Evolutionary conservation across 163 green algal genomes (phyloP).

Genomic region (Chloromonas sp.): DNA sequence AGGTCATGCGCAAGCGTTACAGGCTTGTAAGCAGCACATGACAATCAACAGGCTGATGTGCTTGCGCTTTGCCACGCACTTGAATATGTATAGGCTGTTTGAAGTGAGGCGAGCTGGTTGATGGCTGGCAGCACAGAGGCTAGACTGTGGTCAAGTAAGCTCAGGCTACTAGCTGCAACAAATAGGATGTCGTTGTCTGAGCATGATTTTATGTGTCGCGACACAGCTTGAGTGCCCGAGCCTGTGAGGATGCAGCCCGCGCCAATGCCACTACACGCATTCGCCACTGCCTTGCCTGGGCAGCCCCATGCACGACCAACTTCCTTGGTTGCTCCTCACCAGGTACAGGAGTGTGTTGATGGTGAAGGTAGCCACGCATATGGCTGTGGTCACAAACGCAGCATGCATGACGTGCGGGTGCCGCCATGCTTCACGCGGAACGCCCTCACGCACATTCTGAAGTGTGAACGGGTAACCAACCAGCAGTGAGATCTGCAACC

Average conservation of each 20-base stretch:
- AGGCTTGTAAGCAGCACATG: background rate
- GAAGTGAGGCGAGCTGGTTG: no score
- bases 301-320: background rate
- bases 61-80: background rate
- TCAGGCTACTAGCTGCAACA: background rate
- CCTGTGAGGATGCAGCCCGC: background rate
- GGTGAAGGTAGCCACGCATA: background rate
- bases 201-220: background rate
- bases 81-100: background rate
- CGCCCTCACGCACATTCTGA: constrained; percentile 2
- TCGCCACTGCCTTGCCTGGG: background rate
- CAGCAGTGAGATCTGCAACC: background rate
- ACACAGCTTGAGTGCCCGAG: background rate
- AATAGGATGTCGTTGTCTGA: background rate
- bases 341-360: constrained; percentile 6
- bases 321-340: background rate
- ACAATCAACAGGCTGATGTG: background rate
- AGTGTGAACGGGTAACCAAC: constrained; percentile 4
- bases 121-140: no score
- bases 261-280: background rate
- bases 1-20: background rate
- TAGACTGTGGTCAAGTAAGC: background rate
- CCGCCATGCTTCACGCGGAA: background rate
- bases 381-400: background rate
- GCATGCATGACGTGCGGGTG: constrained; percentile 1